These are phyloP conservation scores for Termitomyces sp. DNA, from an alignment of 768 basidiomycete genomes.

Conservation along the genomic window DNA sequence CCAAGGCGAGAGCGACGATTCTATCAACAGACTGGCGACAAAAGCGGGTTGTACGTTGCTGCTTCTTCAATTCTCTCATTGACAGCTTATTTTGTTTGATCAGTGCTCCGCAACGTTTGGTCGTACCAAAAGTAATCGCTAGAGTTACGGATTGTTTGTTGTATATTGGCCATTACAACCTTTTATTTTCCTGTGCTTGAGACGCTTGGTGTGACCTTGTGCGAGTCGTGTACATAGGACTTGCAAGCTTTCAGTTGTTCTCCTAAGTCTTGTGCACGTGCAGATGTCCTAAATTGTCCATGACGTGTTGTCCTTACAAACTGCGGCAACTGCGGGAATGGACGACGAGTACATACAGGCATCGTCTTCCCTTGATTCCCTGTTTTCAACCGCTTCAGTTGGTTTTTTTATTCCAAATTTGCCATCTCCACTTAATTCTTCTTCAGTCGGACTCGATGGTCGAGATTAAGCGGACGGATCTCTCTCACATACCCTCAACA, in stretches of 20 bases:
- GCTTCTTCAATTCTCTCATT: background rate
- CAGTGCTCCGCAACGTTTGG: conserved; percentile 97
- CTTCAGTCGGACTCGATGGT: conserved; percentile 62
- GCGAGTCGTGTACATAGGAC: background rate
- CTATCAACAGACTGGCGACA: conserved; percentile 93
- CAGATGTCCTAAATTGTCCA: conserved; percentile 1
- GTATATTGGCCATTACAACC: conserved; percentile 9
- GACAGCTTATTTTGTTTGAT: background rate
- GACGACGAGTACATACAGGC: conserved; percentile 15
- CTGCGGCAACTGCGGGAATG: conserved; percentile 13
- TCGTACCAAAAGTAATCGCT: conserved; percentile 81
- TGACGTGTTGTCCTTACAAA: conserved; percentile 6
- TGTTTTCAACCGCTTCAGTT: conserved; percentile 44
- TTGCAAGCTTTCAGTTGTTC: background rate
- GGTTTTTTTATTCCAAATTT: conserved; percentile 14
- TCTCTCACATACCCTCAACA: conserved; percentile 15
- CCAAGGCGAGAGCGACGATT: conserved; percentile 95
- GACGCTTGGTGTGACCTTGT: background rate
- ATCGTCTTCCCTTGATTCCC: conserved; percentile 34
- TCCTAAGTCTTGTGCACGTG: background rate
- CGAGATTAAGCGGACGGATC: conserved; percentile 53
- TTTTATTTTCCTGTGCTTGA: background rate
- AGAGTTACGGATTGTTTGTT: conserved; percentile 9
- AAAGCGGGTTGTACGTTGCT: conserved; percentile 82
- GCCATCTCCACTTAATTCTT: background rate